These are phyloP conservation scores for Achlya hypogyna DNA, from an alignment of 352 stramenopile genomes.

Conservation along the genomic window DNA sequence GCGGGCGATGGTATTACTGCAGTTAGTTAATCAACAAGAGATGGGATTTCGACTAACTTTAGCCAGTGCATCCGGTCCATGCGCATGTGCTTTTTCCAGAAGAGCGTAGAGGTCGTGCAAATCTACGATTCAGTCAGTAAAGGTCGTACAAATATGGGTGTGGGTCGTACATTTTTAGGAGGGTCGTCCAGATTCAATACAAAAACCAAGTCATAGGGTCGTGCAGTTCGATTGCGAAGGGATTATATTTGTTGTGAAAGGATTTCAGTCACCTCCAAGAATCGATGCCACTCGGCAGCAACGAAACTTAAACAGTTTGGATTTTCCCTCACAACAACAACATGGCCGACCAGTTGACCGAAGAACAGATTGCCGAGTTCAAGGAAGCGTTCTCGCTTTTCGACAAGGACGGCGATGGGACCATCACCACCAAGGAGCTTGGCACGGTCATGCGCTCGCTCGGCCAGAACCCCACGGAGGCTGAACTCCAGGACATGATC, in stretches of 20 bases:
- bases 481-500: constrained; percentile 99
- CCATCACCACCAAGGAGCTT: constrained; percentile 98
- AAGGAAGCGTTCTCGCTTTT: constrained; percentile 99
- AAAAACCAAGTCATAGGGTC: constrained; percentile 26
- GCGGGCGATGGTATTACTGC: too few relatives aligned
- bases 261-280: not conserved
- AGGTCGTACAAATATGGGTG: not conserved
- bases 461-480: constrained; percentile 97
- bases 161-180: constrained; percentile 21
- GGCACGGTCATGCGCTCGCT: constrained; percentile 98
- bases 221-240: not conserved
- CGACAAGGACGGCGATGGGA: constrained; percentile 98
- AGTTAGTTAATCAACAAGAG: too few relatives aligned
- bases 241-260: not conserved
- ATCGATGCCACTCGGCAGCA: not conserved
- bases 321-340: constrained; percentile 44
- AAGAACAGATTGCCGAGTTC: constrained; percentile 99
- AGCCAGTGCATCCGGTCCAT: not conserved
- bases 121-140: not conserved
- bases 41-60: too few relatives aligned
- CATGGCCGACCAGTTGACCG: constrained; percentile 86
- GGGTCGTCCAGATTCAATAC: constrained; percentile 30
- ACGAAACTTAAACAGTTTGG: constrained; percentile 27
- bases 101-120: not conserved
- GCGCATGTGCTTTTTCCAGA: not conserved